Evolutionary conservation across 345 rosid species (phyloP), one percentile per base, ranked within the genome.

Genomic region (Corchorus capsularis): DNA sequence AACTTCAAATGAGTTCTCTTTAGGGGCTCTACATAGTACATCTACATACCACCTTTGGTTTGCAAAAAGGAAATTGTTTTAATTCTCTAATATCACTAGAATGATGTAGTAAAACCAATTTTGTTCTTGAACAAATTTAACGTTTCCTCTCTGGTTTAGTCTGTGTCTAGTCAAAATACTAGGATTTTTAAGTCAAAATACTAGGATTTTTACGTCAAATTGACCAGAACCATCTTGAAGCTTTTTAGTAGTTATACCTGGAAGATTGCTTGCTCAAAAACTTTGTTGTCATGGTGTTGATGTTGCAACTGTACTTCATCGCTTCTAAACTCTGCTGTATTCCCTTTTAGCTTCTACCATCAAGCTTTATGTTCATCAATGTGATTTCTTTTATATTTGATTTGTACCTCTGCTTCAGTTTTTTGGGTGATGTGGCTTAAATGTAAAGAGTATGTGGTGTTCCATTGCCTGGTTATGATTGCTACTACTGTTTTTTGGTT

Each of bases 1-100:
- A n/a, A n/a, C n/a, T 32, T 54, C 57, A 69, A 49, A 49, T 49
- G 72, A 49, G 5, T 69, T 49, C 70, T 19, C 17, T 20, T 66
- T 66, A 43, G 15, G 19, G 55, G 11, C 22, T 68, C 7, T 4
- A 68, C 20, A 49, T 15, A 8, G 27, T 8, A 43, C 9, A 14
- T 67, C 6, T 50, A 4, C 49, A 55, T 43, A 27, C n/a, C n/a
- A n/a, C n/a, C n/a, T 68, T 17, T 50, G 72, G 56, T 34, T 49
- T 32, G 5, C 57, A 8, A 49, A 0, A 4, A 0, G 57, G 4
- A 68, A 50, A 50, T 2, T 2, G 14, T 13, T 68, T 49, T 10
- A 32, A 5, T 49, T 68, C 35, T 22, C 46, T 39, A 37, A 39
- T 37, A 63, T 37, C 47, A 63, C 68, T 41, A 8, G 13, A 63